phyloP scores from a whole-genome alignment of 768 basidiomycete genomes.

The Clitopilus passeckerianus region DNA sequence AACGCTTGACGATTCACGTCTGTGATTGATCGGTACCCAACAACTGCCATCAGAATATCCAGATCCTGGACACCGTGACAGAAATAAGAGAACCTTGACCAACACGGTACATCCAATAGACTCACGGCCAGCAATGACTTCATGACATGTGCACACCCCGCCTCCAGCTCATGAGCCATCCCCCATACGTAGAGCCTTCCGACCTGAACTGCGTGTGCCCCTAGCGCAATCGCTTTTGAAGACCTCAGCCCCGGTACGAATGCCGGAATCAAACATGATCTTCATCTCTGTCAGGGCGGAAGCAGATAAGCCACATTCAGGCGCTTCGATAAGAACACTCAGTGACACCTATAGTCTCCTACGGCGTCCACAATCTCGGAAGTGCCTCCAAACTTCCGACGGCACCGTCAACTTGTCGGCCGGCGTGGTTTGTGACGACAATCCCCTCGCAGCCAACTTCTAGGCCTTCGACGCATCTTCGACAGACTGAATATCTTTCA shows the following conservation, averaged over 20 bases:
- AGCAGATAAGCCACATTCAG: background rate
- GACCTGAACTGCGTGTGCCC: constrained; percentile 47
- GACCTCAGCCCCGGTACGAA: constrained; percentile 45
- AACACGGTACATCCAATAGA: no score
- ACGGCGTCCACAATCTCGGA: constrained; percentile 46
- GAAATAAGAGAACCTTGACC: background rate
- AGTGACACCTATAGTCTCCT: constrained; percentile 33
- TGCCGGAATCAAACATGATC: constrained; percentile 50
- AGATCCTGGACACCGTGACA: constrained; percentile 23
- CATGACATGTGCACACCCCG: constrained; percentile 51
- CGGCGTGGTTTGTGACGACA: constrained; percentile 54
- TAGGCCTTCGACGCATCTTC: constrained; percentile 42
- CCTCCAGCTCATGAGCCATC: constrained; percentile 46
- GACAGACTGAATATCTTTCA: constrained; percentile 49
- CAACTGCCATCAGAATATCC: constrained; percentile 41
- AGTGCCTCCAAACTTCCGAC: constrained; percentile 45
- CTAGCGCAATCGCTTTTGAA: constrained; percentile 54
- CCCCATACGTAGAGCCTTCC: constrained; percentile 48
- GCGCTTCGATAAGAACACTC: background rate
- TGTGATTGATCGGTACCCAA: constrained; percentile 28
- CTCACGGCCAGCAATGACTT: constrained; percentile 40
- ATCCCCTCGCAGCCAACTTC: constrained; percentile 47
- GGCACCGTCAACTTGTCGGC: constrained; percentile 53
- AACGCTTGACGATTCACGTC: constrained; percentile 30
- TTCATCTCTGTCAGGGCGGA: constrained; percentile 30